phyloP scores from a whole-genome alignment of 2,329 filamentous ascomycete genomes.

The Periconia digitata region DNA sequence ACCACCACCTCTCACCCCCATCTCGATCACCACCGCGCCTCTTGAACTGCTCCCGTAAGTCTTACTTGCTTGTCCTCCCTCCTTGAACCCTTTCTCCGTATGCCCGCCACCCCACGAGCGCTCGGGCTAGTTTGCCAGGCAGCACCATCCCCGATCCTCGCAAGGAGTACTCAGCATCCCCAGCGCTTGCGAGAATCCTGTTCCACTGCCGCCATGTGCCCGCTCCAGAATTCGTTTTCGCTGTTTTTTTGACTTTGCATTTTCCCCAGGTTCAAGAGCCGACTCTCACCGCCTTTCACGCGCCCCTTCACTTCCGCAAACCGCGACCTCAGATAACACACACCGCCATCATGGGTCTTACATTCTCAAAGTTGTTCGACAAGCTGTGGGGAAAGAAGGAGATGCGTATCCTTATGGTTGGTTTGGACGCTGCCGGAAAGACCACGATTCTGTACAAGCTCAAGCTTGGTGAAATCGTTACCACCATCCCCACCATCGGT shows the following conservation, averaged over 20 bases:
- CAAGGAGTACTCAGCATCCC: slow-evolving; percentile 26
- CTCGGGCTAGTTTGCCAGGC: slow-evolving; percentile 20
- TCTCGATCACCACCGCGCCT: slow-evolving; percentile 37
- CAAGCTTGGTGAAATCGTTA: slow-evolving; percentile 97
- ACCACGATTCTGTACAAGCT: slow-evolving; percentile 98
- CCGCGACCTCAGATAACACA: slow-evolving; percentile 26
- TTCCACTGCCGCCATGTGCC: slow-evolving; percentile 11
- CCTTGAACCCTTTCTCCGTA: slow-evolving; percentile 6
- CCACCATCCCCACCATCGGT: slow-evolving; percentile 94
- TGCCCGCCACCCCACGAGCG: slow-evolving; percentile 14
- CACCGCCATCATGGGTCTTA: slow-evolving; percentile 81
- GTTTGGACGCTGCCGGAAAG: slow-evolving; percentile 96
- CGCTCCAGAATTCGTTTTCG: slow-evolving; percentile 15
- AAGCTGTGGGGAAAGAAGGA: slow-evolving; percentile 99
- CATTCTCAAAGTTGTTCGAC: slow-evolving; percentile 94
- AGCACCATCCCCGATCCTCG: slow-evolving; percentile 27
- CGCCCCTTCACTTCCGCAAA: slow-evolving; percentile 22
- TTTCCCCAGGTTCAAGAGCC: slow-evolving; percentile 41
- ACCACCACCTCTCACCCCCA: slow-evolving; percentile 34
- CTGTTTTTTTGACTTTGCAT: not conserved
- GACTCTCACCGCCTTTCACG: slow-evolving; percentile 30
- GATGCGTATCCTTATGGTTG: slow-evolving; percentile 98
- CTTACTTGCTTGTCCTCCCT: slow-evolving; percentile 12
- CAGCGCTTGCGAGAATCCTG: slow-evolving; percentile 18
- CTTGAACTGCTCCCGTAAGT: slow-evolving; percentile 42